Conservation (phyloP, 345 rosid species). For the Aquilaria malaccensis region DNA sequence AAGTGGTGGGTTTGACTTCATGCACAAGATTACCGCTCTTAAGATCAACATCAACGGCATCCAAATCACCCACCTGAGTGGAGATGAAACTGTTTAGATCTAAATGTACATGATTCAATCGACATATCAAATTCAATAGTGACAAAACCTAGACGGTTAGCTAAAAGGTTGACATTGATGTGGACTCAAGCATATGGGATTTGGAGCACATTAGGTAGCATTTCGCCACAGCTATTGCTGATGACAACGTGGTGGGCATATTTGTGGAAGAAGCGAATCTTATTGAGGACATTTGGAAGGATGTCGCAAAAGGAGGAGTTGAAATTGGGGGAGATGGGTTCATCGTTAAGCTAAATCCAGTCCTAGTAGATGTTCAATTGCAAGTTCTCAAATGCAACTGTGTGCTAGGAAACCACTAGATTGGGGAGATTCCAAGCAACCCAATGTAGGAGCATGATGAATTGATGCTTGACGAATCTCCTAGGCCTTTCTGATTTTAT, state of each 20-base stretch:
- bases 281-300: slow-evolving; percentile 63
- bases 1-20: too few relatives aligned
- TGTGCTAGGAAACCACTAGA: slow-evolving; percentile 88
- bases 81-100: too few relatives aligned
- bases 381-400: slow-evolving; percentile 81
- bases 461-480: too few relatives aligned
- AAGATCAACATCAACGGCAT: too few relatives aligned
- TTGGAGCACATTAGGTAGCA: slow-evolving; percentile 80
- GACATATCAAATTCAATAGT: too few relatives aligned
- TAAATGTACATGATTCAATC: too few relatives aligned
- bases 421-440: slow-evolving; percentile 50
- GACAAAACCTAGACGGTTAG: too few relatives aligned
- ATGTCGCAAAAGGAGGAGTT: slow-evolving; percentile 44
- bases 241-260: slow-evolving; percentile 85
- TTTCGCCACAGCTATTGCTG: slow-evolving; percentile 97
- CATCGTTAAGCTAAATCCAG: slow-evolving; percentile 47
- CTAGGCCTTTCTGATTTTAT: too few relatives aligned
- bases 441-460: slow-evolving; percentile 73
- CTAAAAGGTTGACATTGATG: slow-evolving; percentile 47
- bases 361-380: slow-evolving; percentile 76
- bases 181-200: slow-evolving; percentile 76
- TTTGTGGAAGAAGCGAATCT: slow-evolving; percentile 72
- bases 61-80: too few relatives aligned
- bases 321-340: slow-evolving; percentile 47
- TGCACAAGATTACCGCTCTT: too few relatives aligned